phyloP scores from a whole-genome alignment of 2,329 filamentous ascomycete genomes.

The Aspergillus bombycis region DNA sequence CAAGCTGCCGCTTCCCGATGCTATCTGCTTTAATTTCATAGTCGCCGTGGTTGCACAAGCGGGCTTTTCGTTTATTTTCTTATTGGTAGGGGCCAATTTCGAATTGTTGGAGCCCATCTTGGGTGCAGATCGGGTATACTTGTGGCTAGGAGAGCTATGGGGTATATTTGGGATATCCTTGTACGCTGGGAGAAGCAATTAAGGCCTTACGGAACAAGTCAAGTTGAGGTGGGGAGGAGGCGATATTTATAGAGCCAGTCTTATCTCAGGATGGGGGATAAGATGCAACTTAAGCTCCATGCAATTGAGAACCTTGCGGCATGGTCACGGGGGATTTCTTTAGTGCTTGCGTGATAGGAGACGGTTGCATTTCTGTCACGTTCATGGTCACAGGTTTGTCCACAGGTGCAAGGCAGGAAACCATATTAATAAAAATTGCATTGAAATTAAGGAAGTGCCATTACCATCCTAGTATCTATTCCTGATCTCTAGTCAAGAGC shows the following conservation, averaged over 20 bases:
- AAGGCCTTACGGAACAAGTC: background rate
- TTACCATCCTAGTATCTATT: slow-evolving; percentile 1
- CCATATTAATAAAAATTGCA: background rate
- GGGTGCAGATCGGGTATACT: background rate
- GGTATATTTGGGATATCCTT: background rate
- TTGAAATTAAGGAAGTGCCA: background rate
- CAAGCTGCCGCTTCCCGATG: background rate
- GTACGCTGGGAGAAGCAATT: background rate
- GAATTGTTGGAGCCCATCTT: slow-evolving; percentile 3
- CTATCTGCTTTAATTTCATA: background rate
- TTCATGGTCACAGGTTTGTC: background rate
- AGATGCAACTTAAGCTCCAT: slow-evolving; percentile 1
- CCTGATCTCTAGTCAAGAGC: background rate
- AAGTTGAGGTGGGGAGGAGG: background rate
- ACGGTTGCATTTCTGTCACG: background rate
- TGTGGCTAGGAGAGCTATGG: background rate
- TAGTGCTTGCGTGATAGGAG: background rate
- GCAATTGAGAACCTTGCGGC: slow-evolving; percentile 2
- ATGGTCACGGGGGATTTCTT: background rate
- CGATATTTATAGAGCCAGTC: slow-evolving; percentile 3
- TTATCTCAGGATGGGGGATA: background rate
- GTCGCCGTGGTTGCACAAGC: background rate
- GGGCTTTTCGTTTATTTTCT: background rate
- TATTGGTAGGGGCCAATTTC: background rate
- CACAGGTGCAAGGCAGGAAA: background rate